Conservation (phyloP, 2,329 filamentous ascomycete species). For the Chaetothyriales sp. region DNA sequence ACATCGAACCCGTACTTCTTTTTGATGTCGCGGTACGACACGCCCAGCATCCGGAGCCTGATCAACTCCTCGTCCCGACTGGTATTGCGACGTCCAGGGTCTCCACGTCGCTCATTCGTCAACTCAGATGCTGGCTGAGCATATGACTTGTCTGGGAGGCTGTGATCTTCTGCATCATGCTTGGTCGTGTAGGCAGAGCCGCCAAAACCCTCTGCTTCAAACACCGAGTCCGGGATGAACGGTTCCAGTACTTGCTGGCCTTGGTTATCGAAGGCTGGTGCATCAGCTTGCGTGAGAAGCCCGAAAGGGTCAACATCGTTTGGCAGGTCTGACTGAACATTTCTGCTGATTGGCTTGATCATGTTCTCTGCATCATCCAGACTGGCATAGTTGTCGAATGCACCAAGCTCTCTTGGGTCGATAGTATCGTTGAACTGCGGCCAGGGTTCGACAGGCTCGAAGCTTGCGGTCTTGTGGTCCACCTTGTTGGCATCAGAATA, state of each 20-base stretch:
- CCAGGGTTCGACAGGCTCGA: not conserved
- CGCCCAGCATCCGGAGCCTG: conserved; percentile 25
- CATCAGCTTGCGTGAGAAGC: not conserved
- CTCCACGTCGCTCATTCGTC: not conserved
- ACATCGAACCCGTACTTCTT: conserved; percentile 28
- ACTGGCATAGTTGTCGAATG: not conserved
- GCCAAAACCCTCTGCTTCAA: not conserved
- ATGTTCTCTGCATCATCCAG: not conserved
- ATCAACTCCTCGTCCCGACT: conserved; percentile 27
- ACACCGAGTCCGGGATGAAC: not conserved
- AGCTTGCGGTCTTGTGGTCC: not conserved
- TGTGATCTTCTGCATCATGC: not conserved
- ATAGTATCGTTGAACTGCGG: not conserved
- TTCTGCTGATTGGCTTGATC: not conserved
- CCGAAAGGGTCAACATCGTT: not conserved
- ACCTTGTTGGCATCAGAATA: not conserved
- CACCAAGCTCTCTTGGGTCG: not conserved
- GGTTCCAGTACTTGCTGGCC: not conserved
- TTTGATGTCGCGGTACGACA: conserved; percentile 36
- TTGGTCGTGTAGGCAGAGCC: not conserved
- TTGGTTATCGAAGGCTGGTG: not conserved
- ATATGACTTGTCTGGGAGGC: not conserved
- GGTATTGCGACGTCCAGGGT: conserved; percentile 5
- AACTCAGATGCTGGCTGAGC: not conserved
- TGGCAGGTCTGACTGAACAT: not conserved